Evolutionary conservation across 2,329 filamentous ascomycete species (phyloP), one percentile per base, ranked within the genome.

Genomic region (Emergomyces pasteurianus): DNA sequence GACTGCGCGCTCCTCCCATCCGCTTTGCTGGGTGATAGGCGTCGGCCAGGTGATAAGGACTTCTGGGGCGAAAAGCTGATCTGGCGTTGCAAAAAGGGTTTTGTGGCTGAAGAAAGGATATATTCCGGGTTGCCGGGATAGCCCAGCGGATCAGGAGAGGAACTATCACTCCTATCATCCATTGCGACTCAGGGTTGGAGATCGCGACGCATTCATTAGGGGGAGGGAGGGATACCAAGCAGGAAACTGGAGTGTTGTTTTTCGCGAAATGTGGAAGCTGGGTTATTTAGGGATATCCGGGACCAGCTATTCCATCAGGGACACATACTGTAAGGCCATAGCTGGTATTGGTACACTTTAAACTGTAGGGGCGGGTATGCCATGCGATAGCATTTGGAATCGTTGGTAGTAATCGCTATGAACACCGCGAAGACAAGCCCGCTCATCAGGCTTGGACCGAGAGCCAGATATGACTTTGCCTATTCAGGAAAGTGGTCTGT

Each of bases 141-240:
- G 31, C 71, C 74, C 61, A 77, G 69, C 58, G 75, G 69, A 69
- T 77, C 75, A 53, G 75, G 74, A 49, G 75, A 77, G 62, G 75
- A 77, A 65, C 69, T 76, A 58, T 67, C 61, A 63, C 69, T 75
- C 65, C 69, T 71, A 61, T 70, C 70, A 60, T 68, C 69, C 69
- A 74, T 72, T 61, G 59, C 61, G 50, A 62, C 52, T 31, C 43
- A 40, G 38, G 26, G 12, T 18, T 50, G 26, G 31, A 36, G 34
- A 53, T 38, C 47, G 18, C 26, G 52, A 57, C 9, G 43, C 57
- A 43, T 34, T 43, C 55, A 57, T 57, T 8, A 28, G 36, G 40
- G 40, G 23, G 16, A 31, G 40, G 23, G 16, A 31, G 31, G 31
- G 31, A 3, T 40, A 26, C 38, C 9, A 40, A 16, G 34, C 3